Conservation (phyloP, 495 filamentous ascomycete genomes). For the Geopyxis carbonaria region DNA sequence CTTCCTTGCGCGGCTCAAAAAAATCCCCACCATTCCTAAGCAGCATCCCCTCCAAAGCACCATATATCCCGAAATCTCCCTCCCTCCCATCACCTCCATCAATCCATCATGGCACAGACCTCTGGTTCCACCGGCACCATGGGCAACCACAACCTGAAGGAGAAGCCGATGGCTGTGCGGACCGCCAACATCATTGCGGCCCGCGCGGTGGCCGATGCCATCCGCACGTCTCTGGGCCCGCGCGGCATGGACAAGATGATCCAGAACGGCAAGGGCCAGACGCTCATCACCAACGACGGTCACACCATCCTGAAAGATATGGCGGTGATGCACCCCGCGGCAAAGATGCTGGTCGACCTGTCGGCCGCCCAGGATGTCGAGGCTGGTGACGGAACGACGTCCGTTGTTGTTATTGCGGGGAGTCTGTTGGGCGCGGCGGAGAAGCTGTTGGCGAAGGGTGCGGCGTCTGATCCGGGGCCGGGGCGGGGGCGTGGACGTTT, state of each 20-base stretch:
- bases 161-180: constrained; percentile 94
- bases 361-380: constrained; percentile 96
- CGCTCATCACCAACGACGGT: constrained; percentile 97
- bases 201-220: constrained; percentile 92
- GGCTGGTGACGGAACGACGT: constrained; percentile 95
- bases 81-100: no score
- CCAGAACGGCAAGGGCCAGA: constrained; percentile 85
- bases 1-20: no score
- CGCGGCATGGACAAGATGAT: constrained; percentile 99
- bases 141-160: constrained; percentile 38
- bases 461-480: background rate
- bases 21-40: no score
- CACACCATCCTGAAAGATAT: constrained; percentile 98
- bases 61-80: no score
- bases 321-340: constrained; percentile 95
- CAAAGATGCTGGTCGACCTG: constrained; percentile 96
- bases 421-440: constrained; percentile 89
- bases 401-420: constrained; percentile 92
- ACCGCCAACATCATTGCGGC: constrained; percentile 91
- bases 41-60: no score
- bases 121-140: constrained; percentile 4
- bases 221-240: constrained; percentile 55
- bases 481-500: background rate
- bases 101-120: constrained; percentile 2
- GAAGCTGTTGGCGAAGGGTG: constrained; percentile 66